phyloP scores from a whole-genome alignment of 441 rosid species.

The Pelargonium australe region DNA sequence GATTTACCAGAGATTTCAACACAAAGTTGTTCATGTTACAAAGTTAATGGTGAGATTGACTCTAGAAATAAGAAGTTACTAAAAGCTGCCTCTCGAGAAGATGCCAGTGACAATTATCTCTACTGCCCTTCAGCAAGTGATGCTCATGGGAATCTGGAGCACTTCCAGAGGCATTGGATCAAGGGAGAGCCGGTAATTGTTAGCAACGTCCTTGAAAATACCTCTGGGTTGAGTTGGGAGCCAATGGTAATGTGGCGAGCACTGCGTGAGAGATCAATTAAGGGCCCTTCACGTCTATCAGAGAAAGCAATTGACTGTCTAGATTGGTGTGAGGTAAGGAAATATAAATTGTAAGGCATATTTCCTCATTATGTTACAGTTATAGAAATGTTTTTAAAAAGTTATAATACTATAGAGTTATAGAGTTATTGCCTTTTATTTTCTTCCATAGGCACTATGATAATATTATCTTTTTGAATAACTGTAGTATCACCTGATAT shows the following conservation, averaged over 20 bases:
- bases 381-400: neutral
- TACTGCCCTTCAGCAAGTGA: conserved; percentile 23
- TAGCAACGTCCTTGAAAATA: conserved; percentile 19
- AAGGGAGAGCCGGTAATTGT: conserved; percentile 26
- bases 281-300: conserved; percentile 14
- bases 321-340: conserved; percentile 25
- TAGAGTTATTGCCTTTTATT: too few relatives aligned
- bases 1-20: conserved; percentile 10
- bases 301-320: conserved; percentile 25
- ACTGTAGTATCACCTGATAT: too few relatives aligned
- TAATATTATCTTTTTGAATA: too few relatives aligned
- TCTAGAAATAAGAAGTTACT: conserved; percentile 1
- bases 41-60: conserved; percentile 16
- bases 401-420: too few relatives aligned
- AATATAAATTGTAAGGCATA: neutral
- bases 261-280: conserved; percentile 14
- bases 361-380: neutral
- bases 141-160: conserved; percentile 17
- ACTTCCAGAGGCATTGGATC: conserved; percentile 26
- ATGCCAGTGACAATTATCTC: conserved; percentile 22
- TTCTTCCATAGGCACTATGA: too few relatives aligned
- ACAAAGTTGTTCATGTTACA: conserved; percentile 15
- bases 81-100: conserved; percentile 24
- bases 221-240: conserved; percentile 29
- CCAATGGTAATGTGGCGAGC: conserved; percentile 33